A percentile compares a stretch with the other conserved stretches of the same genome.
Evolutionary conservation across 805 yeast species (phyloP).

Genomic region (Debaryomyces prosopidis): DNA sequence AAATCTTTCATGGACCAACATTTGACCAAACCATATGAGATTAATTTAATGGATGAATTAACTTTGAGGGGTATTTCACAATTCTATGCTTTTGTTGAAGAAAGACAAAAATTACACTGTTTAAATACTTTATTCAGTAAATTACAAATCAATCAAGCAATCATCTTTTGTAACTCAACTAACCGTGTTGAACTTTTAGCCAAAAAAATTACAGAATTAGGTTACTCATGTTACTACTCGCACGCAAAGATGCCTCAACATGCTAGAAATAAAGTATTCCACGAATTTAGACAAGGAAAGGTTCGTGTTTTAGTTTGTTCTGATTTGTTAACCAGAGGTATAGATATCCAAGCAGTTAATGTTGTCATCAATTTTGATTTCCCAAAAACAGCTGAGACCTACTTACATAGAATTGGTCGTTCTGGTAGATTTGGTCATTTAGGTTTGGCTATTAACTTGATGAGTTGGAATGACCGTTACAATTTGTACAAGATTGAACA

Average conservation of each 20-base stretch:
- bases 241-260: slow-evolving; percentile 98
- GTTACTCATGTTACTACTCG: slow-evolving; percentile 94
- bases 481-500: slow-evolving; percentile 93
- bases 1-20: slow-evolving; percentile 91
- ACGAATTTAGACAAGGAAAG: slow-evolving; percentile 97
- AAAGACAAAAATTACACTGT: slow-evolving; percentile 93
- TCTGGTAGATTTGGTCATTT: slow-evolving; percentile 98
- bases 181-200: slow-evolving; percentile 94
- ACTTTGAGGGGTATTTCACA: slow-evolving; percentile 96
- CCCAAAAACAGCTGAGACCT: slow-evolving; percentile 97
- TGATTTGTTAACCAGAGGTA: slow-evolving; percentile 95
- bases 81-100: slow-evolving; percentile 98
- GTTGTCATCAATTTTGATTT: slow-evolving; percentile 97
- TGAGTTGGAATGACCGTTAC: slow-evolving; percentile 95
- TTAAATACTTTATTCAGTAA: slow-evolving; percentile 92
- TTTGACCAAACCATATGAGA: slow-evolving; percentile 88
- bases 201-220: slow-evolving; percentile 92
- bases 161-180: slow-evolving; percentile 95
- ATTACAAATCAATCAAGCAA: slow-evolving; percentile 93
- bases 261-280: slow-evolving; percentile 97
- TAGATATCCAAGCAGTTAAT: slow-evolving; percentile 97
- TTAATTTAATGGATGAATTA: slow-evolving; percentile 95
- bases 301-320: slow-evolving; percentile 97
- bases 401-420: slow-evolving; percentile 97
- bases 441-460: slow-evolving; percentile 94